Conservation (phyloP, 2,329 filamentous ascomycete species). For the Coleophoma crateriformis region DNA sequence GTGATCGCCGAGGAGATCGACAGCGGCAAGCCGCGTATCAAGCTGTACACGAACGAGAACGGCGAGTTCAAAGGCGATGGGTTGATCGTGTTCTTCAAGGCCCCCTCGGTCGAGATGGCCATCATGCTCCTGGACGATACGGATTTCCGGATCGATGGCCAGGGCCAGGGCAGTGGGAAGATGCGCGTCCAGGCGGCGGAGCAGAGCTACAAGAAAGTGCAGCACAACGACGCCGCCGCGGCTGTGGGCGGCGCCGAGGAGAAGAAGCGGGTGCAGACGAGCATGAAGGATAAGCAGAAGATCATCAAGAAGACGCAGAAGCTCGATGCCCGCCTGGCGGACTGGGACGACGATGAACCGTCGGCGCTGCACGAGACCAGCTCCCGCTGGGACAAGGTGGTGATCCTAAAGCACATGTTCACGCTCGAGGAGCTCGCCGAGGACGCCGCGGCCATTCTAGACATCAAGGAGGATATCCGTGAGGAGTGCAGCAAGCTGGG, state of each 20-base stretch:
- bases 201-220: conserved; percentile 83
- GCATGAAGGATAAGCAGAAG: conserved; percentile 72
- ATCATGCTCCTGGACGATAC: conserved; percentile 77
- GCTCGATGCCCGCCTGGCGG: conserved; percentile 82
- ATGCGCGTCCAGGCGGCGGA: conserved; percentile 85
- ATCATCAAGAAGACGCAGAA: conserved; percentile 89
- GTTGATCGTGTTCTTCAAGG: conserved; percentile 89
- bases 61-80: conserved; percentile 92
- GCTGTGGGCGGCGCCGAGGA: conserved; percentile 26
- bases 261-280: conserved; percentile 43
- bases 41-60: conserved; percentile 78
- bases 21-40: conserved; percentile 80
- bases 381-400: conserved; percentile 68
- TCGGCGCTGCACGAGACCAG: conserved; percentile 49
- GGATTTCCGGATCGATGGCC: conserved; percentile 61
- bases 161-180: conserved; percentile 43
- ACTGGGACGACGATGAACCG: conserved; percentile 91
- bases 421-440: conserved; percentile 79
- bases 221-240: conserved; percentile 46
- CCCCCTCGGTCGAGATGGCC: conserved; percentile 84
- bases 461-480: conserved; percentile 91
- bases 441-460: conserved; percentile 74
- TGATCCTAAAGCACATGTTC: conserved; percentile 92
- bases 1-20: conserved; percentile 95
- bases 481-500: conserved; percentile 87